These are phyloP conservation scores for Coffea canephora DNA, from an alignment of 257 asterid species.

Conservation along the genomic window DNA sequence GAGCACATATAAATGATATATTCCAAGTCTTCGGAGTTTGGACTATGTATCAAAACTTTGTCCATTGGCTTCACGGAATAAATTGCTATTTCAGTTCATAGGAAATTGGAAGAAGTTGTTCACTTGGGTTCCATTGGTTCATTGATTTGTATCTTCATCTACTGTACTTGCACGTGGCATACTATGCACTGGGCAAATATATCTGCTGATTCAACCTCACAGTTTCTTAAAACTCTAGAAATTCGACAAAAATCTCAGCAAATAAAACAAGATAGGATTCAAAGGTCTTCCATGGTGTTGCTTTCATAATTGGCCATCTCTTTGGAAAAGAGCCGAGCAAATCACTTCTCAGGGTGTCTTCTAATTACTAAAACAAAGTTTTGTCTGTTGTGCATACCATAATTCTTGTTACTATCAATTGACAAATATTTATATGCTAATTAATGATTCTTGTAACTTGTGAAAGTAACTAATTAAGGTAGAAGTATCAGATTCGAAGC, in stretches of 20 bases:
- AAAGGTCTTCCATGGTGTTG: not conserved
- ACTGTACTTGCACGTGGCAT: not conserved
- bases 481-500: not conserved
- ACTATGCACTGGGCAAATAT: not conserved
- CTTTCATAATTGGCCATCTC: not conserved
- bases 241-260: not conserved
- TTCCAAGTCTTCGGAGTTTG: too few species aligned
- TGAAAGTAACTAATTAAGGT: not conserved
- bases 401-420: not conserved
- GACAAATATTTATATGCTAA: not conserved
- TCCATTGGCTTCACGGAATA: too few species aligned
- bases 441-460: not conserved
- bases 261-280: constrained; percentile 9
- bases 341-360: not conserved
- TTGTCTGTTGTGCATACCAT: not conserved
- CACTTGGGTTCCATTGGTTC: not conserved
- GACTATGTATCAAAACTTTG: too few species aligned
- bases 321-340: not conserved
- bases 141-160: not conserved
- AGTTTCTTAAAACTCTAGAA: not conserved
- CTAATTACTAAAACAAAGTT: not conserved
- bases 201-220: constrained; percentile 1
- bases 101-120: not conserved
- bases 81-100: not conserved
- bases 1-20: too few species aligned